A percentile compares a stretch with the other conserved stretches of the same genome.
These are phyloP conservation scores for Quercus rubra DNA, from an alignment of 306 rosid genomes.

Conservation along the genomic window DNA sequence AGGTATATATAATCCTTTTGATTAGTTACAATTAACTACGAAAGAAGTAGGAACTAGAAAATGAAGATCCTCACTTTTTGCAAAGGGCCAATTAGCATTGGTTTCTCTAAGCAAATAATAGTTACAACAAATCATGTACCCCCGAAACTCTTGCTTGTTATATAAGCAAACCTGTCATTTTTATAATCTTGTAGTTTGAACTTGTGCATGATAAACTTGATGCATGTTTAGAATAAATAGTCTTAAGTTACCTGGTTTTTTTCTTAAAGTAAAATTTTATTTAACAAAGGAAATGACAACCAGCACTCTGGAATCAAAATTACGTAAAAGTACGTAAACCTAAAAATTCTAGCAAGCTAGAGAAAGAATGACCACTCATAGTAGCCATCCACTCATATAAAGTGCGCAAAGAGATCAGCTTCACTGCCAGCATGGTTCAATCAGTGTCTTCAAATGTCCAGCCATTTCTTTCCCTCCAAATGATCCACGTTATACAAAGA, in stretches of 20 bases:
- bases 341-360: too few species aligned
- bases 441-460: too few species aligned
- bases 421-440: too few species aligned
- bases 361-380: too few species aligned
- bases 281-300: too few species aligned
- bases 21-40: conserved; percentile 3
- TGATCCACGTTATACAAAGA: too few species aligned
- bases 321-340: too few species aligned
- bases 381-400: too few species aligned
- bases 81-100: neutral
- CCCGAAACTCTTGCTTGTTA: neutral
- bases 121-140: neutral
- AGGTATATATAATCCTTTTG: conserved; percentile 13
- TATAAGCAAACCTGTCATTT: neutral
- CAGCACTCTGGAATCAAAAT: too few species aligned
- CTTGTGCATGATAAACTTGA: neutral
- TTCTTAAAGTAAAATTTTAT: too few species aligned
- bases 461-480: too few species aligned
- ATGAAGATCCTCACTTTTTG: neutral
- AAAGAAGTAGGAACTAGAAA: conserved; percentile 12
- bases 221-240: neutral
- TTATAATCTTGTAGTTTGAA: neutral
- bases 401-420: too few species aligned
- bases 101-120: neutral
- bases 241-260: neutral